Evolutionary conservation across 2,329 filamentous ascomycete species (phyloP), one percentile per base, ranked within the genome.

Genomic region (Colletotrichum tanaceti): DNA sequence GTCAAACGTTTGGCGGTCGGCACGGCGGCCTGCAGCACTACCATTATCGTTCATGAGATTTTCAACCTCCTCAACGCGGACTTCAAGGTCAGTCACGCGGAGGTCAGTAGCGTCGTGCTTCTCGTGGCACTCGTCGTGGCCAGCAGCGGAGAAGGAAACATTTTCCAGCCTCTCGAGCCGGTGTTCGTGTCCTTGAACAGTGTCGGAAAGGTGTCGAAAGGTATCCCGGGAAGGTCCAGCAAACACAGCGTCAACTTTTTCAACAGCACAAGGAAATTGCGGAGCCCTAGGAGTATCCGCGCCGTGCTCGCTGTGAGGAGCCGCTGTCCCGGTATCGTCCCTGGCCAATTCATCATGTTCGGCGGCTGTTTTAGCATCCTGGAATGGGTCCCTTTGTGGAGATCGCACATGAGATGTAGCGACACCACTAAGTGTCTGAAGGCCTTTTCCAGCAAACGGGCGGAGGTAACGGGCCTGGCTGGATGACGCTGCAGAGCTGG

Each of bases 111-210:
- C 80, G 41, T 93, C 91, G 73, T 92, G 85, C 62, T 86, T 88
- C 22, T 93, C 90, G 20, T 89, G 82, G 57, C 92, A 87, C 44
- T 92, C 90, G 24, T 93, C 91, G 55, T 91, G 86, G n/a, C 86
- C 85, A 20, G 85, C 83, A 50, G 87, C 84, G 28, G 88, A 88
- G 73, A 93, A 92, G 0, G 91, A 93, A 1, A 86, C 82, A 58
- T 86, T 92, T 77, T 95, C 92, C 6, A 94, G 82, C 63, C 83
- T 81, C 57, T 92, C 90, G 14, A 95, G 77, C 1, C 92, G 89
- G 60, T 86, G 83, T 44, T 88, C 88, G 68, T 93, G 87, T 20
- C 85, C 84, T 66, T 86, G 81, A 68, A 90, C 83, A n/a, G 83
- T 82, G 50, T 86, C 82, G 4, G 83, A 80, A 9, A 89, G 72